Evolutionary conservation across 2,329 filamentous ascomycete genomes (phyloP), one percentile per base, ranked within the genome.

Genomic region (Colletotrichum camelliae): DNA sequence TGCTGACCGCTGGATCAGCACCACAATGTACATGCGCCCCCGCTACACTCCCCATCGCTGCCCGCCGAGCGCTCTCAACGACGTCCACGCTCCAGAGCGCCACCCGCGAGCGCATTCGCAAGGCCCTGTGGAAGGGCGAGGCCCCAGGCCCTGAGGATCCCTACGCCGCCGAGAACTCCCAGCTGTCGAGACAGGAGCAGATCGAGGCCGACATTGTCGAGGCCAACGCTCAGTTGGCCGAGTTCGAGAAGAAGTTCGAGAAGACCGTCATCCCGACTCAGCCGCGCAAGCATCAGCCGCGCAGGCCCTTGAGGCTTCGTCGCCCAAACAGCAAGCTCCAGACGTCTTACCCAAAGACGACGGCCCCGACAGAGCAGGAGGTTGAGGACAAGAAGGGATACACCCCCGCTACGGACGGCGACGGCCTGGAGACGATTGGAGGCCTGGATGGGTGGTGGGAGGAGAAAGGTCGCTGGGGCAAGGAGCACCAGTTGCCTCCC

Each of bases 361-460:
- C 33, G 39, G 77, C 77, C 21, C 77, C 77, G 61, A 67, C 37
- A 21, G 64, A 62, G 64, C 65, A 72, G 62, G 71, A 69, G 5
- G 24, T 21, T 4, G 35, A 58, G 57, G 37, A 16, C 85, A 87
- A 21, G 73, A 68, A 82, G 4, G 66, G 70, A 2, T 92, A 92
- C 80, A 80, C 81, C 5, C 89, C 90, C 4, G 91, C 90, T 18
- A 82, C 82, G 16, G 83, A 82, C 5, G 84, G 85, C 9, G 84
- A 86, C 0, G 88, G 84, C 0, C 84, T 92, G 4, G 86, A 88
- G 76, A 83, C 87, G 66, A 86, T 91, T 15, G 87, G 86, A 55
- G 84, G 87, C 1, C 75, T 91, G 48, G 83, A 83, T 39, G 83
- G 82, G 31, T 92, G 90, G 90, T 92, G 90, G 90, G 86, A 91